Conservation (phyloP, 495 filamentous ascomycete species). For the Neurospora sp. region DNA sequence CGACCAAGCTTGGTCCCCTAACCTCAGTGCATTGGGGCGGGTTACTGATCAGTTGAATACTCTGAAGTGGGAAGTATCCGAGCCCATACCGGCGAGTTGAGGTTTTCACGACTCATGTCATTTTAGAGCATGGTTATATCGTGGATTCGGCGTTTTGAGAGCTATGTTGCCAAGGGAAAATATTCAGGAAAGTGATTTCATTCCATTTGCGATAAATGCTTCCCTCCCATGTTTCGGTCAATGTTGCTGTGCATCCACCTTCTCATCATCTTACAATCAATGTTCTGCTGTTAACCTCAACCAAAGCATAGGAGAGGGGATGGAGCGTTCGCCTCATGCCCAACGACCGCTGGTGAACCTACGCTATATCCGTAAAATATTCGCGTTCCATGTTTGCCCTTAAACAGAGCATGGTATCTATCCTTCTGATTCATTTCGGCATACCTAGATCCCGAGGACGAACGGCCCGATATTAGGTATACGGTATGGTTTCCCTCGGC, state of each 20-base stretch:
- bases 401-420: not conserved
- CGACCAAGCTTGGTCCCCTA: not conserved
- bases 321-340: not conserved
- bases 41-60: not conserved
- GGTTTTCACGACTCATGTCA: not conserved
- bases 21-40: not conserved
- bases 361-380: not conserved
- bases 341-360: not conserved
- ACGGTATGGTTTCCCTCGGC: not conserved
- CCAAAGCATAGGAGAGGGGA: not conserved
- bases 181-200: not conserved
- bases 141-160: not conserved
- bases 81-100: not conserved
- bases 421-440: not conserved
- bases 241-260: not conserved
- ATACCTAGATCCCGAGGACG: not conserved
- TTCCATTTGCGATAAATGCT: too few relatives aligned
- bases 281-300: not conserved
- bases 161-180: not conserved
- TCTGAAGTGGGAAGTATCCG: not conserved
- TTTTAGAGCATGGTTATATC: not conserved
- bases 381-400: too few relatives aligned
- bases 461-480: not conserved
- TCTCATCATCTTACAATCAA: not conserved
- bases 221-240: not conserved